Evolutionary conservation across 176 grass and related monocot genomes (phyloP), one percentile per base, ranked within the genome.

Genomic region (Aechmea fasciata): DNA sequence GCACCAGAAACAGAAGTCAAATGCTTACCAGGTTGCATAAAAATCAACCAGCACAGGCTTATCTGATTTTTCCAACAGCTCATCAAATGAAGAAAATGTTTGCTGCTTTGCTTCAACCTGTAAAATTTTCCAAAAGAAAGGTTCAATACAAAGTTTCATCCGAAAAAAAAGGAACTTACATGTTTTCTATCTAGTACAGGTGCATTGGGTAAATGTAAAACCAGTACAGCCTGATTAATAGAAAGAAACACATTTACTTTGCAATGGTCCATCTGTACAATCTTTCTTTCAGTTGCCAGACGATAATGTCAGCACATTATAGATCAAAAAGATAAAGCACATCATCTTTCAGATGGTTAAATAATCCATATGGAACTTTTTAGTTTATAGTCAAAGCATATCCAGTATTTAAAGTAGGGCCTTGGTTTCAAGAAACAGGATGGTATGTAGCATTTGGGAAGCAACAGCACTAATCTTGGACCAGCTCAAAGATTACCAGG

Each of bases 41-140:
- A 99, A 99, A 33, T 99, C 94, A 20, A 99, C 89, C 2, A 99
- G 63, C 26, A 99, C 47, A 72, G 94, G 94, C 26, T 88, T 99
- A 25, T 99, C 89, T 61, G 86, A 87, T 57, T 99, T 82, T 70
- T 87, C 84, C 64, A 99, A 69, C 64, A 99, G 82, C 67, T 99
- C 94, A 48, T 99, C 94, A 65, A 99, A 99, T 7, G 94, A 85
- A 63, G 82, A 75, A 65, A 90, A 99, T 11, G 84, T 73, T 76
- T 93, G 64, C 72, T 90, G 90, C 74, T 90, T 99, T 18, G 94
- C 87, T 85, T 83, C 72, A 71, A 99, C 83, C 94, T 93, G 67
- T 78, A 18, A 8, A 70, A 76, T 74, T 69, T 51, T 68, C 2
- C 11, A 65, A 64, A 26, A 54, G 0, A 57, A 50, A 70, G 54